Evolutionary conservation across 2,329 filamentous ascomycete species (phyloP).

Genomic region (Aspergillus sp.): DNA sequence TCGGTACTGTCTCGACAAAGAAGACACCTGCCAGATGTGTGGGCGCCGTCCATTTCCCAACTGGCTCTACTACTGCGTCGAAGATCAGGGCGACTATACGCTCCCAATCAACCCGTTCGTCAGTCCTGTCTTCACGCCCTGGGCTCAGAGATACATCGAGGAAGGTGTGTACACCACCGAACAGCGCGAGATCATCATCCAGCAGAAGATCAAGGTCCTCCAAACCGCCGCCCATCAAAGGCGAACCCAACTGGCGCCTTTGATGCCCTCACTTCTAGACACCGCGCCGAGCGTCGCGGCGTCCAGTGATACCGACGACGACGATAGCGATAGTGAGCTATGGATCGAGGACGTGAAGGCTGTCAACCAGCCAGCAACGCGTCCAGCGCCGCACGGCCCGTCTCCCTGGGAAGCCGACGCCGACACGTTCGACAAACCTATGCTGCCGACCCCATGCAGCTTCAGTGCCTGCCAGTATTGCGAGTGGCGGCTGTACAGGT

Average conservation of each 20-base stretch:
- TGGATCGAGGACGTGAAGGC: background rate
- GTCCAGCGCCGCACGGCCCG: background rate
- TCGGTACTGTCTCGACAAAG: constrained; percentile 50
- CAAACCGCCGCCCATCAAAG: constrained; percentile 13
- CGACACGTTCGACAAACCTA: background rate
- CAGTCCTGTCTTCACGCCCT: constrained; percentile 31
- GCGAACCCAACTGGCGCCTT: too few species aligned
- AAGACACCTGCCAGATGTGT: constrained; percentile 59
- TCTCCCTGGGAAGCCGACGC: background rate
- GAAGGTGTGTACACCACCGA: constrained; percentile 42
- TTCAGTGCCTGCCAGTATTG: constrained; percentile 19
- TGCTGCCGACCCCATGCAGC: constrained; percentile 6
- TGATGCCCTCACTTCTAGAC: too few species aligned
- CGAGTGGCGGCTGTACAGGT: constrained; percentile 7
- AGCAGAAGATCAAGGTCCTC: constrained; percentile 37
- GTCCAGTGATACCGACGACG: background rate
- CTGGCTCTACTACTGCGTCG: constrained; percentile 71
- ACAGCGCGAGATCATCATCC: constrained; percentile 40
- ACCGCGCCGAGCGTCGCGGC: too few species aligned
- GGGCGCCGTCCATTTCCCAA: constrained; percentile 55
- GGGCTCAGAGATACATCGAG: constrained; percentile 42
- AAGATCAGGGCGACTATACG: constrained; percentile 55
- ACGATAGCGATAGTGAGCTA: background rate
- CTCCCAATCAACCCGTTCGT: constrained; percentile 13
- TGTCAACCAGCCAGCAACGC: background rate